Evolutionary conservation across 345 rosid genomes (phyloP), one percentile per base, ranked within the genome.

Genomic region (Gynandropsis gynandra): DNA sequence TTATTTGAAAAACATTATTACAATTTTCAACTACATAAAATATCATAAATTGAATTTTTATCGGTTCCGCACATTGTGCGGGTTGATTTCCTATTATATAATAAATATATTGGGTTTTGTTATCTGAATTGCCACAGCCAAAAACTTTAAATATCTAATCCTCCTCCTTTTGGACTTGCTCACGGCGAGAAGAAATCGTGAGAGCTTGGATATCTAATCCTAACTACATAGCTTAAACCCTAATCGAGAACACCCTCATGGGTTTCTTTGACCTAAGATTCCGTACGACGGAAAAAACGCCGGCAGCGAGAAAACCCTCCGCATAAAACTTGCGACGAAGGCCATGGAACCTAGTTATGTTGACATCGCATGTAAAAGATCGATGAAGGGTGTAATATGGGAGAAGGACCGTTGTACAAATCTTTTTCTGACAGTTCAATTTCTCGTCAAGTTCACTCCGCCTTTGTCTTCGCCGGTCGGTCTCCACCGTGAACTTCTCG

Each of bases 181-280:
- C n/a, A n/a, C n/a, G n/a, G n/a, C n/a, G n/a, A n/a, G n/a, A n/a
- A n/a, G n/a, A n/a, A n/a, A n/a, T n/a, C n/a, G n/a, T n/a, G n/a
- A n/a, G n/a, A n/a, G n/a, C n/a, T n/a, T n/a, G n/a, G n/a, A n/a
- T n/a, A n/a, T n/a, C n/a, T n/a, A n/a, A n/a, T n/a, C n/a, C n/a
- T n/a, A n/a, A n/a, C n/a, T n/a, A n/a, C n/a, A n/a, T n/a, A n/a
- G n/a, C n/a, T 24, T 24, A 24, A 24, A 24, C 29, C 31, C 42
- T 42, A 43, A 16, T 60, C n/a, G n/a, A n/a, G n/a, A n/a, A n/a
- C n/a, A 38, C 58, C 5, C 47, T 40, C 31, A 87, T 80, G 96
- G 89, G 73, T 12, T 87, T 84, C 69, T 87, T 87, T 73, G 98
- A 90, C 69, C 75, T 90, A 10, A 84, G 71, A 35, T 87, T 1